These are phyloP conservation scores for Amanita thiersii DNA, from an alignment of 768 basidiomycete genomes.

Conservation along the genomic window DNA sequence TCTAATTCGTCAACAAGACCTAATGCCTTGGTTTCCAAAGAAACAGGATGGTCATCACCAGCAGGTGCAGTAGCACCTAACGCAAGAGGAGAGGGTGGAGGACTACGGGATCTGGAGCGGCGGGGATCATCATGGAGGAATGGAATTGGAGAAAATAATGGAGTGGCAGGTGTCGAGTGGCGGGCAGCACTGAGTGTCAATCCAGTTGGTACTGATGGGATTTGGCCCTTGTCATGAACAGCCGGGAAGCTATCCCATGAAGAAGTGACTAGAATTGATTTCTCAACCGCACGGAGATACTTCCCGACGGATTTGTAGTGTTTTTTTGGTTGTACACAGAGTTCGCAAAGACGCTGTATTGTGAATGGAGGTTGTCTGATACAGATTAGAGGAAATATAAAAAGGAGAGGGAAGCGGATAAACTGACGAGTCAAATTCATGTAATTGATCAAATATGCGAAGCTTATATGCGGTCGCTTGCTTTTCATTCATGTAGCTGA, in stretches of 20 bases:
- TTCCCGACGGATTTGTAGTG: conserved; percentile 79
- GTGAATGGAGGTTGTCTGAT: conserved; percentile 70
- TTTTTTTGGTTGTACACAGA: conserved; percentile 57
- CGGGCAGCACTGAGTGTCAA: conserved; percentile 37
- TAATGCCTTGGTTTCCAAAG: conserved; percentile 41
- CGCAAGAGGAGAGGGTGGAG: conserved; percentile 65
- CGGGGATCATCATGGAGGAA: conserved; percentile 82
- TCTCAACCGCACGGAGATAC: conserved; percentile 82
- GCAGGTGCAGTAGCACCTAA: conserved; percentile 31
- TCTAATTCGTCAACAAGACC: conserved; percentile 84
- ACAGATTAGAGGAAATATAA: neutral
- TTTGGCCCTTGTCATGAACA: conserved; percentile 28
- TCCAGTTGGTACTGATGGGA: conserved; percentile 28
- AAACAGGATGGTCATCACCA: conserved; percentile 23
- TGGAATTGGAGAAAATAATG: conserved; percentile 81
- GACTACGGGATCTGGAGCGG: conserved; percentile 71
- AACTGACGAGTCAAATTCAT: conserved; percentile 69
- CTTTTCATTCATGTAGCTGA: conserved; percentile 49
- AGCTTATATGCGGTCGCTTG: conserved; percentile 53
- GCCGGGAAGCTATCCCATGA: conserved; percentile 65
- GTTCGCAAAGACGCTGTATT: conserved; percentile 83
- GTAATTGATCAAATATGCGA: conserved; percentile 52
- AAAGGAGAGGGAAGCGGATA: neutral
- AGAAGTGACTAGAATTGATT: conserved; percentile 77
- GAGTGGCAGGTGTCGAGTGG: conserved; percentile 62